phyloP scores from a whole-genome alignment of 805 yeast species.

The Wickerhamiella bombiphila region DNA sequence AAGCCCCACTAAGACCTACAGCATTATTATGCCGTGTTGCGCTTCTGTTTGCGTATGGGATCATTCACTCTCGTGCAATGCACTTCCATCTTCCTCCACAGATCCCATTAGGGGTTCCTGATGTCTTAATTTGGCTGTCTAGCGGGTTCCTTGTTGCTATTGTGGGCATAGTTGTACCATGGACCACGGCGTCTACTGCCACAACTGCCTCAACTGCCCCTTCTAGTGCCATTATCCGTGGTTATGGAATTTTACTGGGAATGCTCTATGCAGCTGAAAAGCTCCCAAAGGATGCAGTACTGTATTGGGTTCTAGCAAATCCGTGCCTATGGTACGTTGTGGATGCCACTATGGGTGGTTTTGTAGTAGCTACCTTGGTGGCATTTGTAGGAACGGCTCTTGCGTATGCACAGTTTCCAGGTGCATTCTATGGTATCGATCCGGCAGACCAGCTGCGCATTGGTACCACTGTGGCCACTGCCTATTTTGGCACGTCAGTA shows the following conservation, averaged over 20 bases:
- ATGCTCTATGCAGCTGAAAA: constrained; percentile 27
- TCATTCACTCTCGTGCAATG: constrained; percentile 10
- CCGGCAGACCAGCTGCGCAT: constrained; percentile 2
- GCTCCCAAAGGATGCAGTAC: constrained; percentile 24
- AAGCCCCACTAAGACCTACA: no score
- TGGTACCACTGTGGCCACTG: constrained; percentile 11
- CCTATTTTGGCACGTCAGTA: constrained; percentile 24
- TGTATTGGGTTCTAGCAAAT: constrained; percentile 25
- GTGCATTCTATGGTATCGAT: constrained; percentile 1
- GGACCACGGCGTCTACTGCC: constrained; percentile 4
- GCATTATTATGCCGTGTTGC: no score
- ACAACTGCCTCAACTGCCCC: not conserved
- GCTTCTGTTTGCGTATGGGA: constrained; percentile 7
- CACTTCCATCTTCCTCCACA: constrained; percentile 10
- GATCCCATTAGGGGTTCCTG: constrained; percentile 3
- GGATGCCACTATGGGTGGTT: constrained; percentile 26
- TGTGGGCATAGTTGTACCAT: constrained; percentile 7
- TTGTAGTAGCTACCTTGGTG: constrained; percentile 21
- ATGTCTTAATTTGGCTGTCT: constrained; percentile 5
- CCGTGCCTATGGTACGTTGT: constrained; percentile 28
- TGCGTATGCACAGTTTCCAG: constrained; percentile 14
- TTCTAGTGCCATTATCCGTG: constrained; percentile 22
- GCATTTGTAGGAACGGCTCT: constrained; percentile 23
- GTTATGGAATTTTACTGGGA: constrained; percentile 28
- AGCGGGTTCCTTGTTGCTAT: constrained; percentile 5